These are phyloP conservation scores for Cucumis melo DNA, from an alignment of 306 rosid species.

Conservation along the genomic window DNA sequence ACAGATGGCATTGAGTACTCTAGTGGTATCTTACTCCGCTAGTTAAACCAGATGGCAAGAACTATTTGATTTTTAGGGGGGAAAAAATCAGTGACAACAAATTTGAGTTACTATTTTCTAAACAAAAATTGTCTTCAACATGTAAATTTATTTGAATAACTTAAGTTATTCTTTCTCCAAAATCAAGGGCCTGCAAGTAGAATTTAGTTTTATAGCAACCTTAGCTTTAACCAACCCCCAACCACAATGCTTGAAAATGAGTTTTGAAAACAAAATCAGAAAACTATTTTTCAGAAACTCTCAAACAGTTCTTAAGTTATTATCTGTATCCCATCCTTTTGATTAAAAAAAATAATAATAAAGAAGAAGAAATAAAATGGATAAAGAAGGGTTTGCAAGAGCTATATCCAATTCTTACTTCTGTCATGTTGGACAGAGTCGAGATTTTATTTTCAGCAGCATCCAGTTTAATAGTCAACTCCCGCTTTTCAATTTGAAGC, in stretches of 20 bases:
- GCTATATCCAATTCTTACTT: constrained; percentile 26
- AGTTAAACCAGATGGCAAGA: not conserved
- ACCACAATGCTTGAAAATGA: not conserved
- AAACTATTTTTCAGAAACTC: not conserved
- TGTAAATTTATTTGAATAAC: not conserved
- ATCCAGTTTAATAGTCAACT: constrained; percentile 53
- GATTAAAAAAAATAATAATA: not conserved
- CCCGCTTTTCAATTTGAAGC: constrained; percentile 88
- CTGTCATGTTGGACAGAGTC: constrained; percentile 69
- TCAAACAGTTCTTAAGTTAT: not conserved
- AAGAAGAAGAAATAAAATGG: not conserved
- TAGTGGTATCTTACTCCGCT: not conserved
- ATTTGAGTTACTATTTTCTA: not conserved
- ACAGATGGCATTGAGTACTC: not conserved
- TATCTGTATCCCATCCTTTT: not conserved
- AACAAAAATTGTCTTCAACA: not conserved
- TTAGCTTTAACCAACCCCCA: not conserved
- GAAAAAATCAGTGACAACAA: not conserved
- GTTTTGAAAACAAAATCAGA: not conserved
- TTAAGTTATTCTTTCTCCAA: not conserved
- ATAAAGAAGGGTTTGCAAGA: not conserved
- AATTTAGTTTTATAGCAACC: not conserved
- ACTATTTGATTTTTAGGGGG: too few species aligned
- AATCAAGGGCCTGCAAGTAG: not conserved
- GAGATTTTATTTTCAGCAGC: constrained; percentile 53